A percentile compares a stretch with the other conserved stretches of the same genome.
Conservation (phyloP, 2,329 filamentous ascomycete genomes). For the Aspergillus glaucus region DNA sequence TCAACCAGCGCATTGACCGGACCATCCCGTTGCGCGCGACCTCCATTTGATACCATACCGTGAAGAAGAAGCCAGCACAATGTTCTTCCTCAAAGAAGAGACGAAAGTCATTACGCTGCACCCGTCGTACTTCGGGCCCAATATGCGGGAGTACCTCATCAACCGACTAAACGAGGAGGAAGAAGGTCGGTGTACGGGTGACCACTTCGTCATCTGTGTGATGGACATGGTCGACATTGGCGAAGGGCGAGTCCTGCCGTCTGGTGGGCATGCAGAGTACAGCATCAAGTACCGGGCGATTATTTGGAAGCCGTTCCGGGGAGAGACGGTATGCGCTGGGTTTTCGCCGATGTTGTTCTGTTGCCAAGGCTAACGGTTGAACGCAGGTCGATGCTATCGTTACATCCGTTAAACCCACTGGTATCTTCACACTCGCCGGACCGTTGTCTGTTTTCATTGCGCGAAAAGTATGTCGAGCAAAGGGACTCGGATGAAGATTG, state of each 20-base stretch:
- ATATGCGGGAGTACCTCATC: slow-evolving; percentile 86
- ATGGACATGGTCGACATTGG: slow-evolving; percentile 96
- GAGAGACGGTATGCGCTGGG: slow-evolving; percentile 71
- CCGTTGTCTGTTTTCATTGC: slow-evolving; percentile 46
- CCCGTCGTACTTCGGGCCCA: slow-evolving; percentile 91
- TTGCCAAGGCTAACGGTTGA: slow-evolving; percentile 22
- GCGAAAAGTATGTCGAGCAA: slow-evolving; percentile 60
- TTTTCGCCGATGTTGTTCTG: no score
- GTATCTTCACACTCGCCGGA: slow-evolving; percentile 59
- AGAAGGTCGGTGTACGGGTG: slow-evolving; percentile 89
- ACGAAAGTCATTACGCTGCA: slow-evolving; percentile 92
- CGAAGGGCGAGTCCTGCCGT: slow-evolving; percentile 84
- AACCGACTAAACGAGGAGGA: slow-evolving; percentile 86
- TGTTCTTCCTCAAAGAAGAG: slow-evolving; percentile 99
- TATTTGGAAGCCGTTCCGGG: slow-evolving; percentile 96
- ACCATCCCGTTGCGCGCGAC: not conserved
- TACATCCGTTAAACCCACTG: slow-evolving; percentile 81
- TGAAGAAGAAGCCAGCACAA: slow-evolving; percentile 37
- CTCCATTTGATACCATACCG: not conserved
- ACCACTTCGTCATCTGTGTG: slow-evolving; percentile 96
- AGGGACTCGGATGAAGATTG: not conserved
- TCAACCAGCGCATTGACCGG: not conserved
- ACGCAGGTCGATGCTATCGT: slow-evolving; percentile 85
- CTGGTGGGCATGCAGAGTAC: slow-evolving; percentile 88
- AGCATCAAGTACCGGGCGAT: slow-evolving; percentile 92